A percentile compares a stretch with the other conserved stretches of the same genome.
These are phyloP conservation scores for Clarireedia homoeocarpa DNA, from an alignment of 2,329 filamentous ascomycete species.

Conservation along the genomic window DNA sequence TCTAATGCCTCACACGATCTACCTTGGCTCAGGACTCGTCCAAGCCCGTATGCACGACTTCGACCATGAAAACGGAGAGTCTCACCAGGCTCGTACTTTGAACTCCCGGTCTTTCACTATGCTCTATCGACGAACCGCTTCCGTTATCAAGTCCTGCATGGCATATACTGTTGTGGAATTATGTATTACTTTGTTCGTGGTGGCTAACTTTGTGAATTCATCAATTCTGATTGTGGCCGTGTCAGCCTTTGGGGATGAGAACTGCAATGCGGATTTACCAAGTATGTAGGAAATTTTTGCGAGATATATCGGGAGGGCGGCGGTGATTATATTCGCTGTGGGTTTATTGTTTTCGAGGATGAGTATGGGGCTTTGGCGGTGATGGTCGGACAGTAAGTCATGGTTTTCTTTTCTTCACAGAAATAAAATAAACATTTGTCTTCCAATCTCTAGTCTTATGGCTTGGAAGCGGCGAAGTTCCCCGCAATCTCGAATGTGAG, in stretches of 20 bases:
- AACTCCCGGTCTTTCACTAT: constrained; percentile 32
- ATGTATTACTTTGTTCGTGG: constrained; percentile 64
- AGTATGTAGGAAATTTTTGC: constrained; percentile 68
- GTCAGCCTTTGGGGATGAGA: constrained; percentile 61
- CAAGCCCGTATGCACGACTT: constrained; percentile 58
- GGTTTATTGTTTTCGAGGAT: constrained; percentile 72
- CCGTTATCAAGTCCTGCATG: constrained; percentile 63
- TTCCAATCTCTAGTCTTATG: too few relatives aligned
- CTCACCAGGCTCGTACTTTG: constrained; percentile 17
- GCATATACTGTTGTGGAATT: constrained; percentile 66
- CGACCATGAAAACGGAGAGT: constrained; percentile 39
- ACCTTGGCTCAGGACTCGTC: constrained; percentile 61
- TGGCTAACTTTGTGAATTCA: constrained; percentile 76
- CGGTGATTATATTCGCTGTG: constrained; percentile 72
- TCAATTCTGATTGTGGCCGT: constrained; percentile 69
- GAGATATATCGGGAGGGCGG: constrained; percentile 57
- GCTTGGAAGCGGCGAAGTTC: too few relatives aligned
- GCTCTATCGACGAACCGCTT: constrained; percentile 61
- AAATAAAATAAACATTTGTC: too few relatives aligned
- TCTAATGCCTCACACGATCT: constrained; percentile 62
- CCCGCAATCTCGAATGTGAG: too few relatives aligned
- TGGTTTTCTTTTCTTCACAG: background rate
- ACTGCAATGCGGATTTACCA: constrained; percentile 61
- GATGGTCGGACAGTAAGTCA: constrained; percentile 61
- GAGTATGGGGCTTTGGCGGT: constrained; percentile 77